phyloP scores from a whole-genome alignment of 768 basidiomycete genomes.

The Gautieria morchelliformis region DNA sequence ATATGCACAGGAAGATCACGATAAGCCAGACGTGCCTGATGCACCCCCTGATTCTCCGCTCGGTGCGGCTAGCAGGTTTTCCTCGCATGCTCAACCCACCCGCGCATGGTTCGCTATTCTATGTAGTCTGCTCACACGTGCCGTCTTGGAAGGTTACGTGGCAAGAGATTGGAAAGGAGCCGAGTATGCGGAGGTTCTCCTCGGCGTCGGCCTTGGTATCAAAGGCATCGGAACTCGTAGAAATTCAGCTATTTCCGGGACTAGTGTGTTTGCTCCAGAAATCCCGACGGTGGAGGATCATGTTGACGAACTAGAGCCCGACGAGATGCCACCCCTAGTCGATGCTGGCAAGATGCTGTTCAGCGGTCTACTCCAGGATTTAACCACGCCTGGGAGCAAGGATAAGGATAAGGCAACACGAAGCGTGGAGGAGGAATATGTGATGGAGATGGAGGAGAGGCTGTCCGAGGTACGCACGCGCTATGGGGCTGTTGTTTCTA shows the following conservation, averaged over 20 bases:
- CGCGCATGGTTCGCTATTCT: constrained; percentile 77
- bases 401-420: constrained; percentile 9
- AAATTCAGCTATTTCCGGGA: background rate
- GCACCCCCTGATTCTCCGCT: constrained; percentile 5
- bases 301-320: constrained; percentile 50
- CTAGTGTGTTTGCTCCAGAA: background rate
- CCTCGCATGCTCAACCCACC: constrained; percentile 36
- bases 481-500: background rate
- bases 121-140: constrained; percentile 68
- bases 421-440: constrained; percentile 61
- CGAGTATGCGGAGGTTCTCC: constrained; percentile 57
- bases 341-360: constrained; percentile 67
- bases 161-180: constrained; percentile 72
- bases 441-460: constrained; percentile 63
- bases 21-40: constrained; percentile 4
- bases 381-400: constrained; percentile 1
- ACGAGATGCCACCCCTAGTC: constrained; percentile 58
- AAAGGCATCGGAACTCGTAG: constrained; percentile 5
- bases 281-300: constrained; percentile 9
- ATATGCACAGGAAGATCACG: constrained; percentile 22
- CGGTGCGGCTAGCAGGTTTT: background rate
- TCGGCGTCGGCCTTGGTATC: constrained; percentile 53
- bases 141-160: constrained; percentile 77
- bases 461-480: constrained; percentile 48
- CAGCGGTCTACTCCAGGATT: constrained; percentile 8